Conservation (phyloP, 2,329 filamentous ascomycete species). For the Pseudogymnoascus sp. region DNA sequence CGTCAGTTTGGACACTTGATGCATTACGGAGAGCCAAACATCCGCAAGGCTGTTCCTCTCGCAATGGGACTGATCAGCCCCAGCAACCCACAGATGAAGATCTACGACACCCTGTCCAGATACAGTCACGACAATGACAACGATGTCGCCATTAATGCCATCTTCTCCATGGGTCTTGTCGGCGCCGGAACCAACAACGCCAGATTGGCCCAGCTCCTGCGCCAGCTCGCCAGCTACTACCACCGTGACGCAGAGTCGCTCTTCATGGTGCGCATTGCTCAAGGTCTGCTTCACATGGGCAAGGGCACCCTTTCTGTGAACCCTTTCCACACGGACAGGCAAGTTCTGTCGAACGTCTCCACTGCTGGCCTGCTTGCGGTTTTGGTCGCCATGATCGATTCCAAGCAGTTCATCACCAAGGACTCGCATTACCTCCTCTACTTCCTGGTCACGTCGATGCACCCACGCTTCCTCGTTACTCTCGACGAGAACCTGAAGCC, state of each 20-base stretch:
- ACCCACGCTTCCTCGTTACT: slow-evolving; percentile 91
- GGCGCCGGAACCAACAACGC: slow-evolving; percentile 98
- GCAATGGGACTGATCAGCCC: slow-evolving; percentile 96
- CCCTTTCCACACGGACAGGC: slow-evolving; percentile 98
- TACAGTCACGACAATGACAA: slow-evolving; percentile 99
- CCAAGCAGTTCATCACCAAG: slow-evolving; percentile 70
- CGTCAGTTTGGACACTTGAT: slow-evolving; percentile 96
- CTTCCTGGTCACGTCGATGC: slow-evolving; percentile 94
- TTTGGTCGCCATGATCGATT: slow-evolving; percentile 87
- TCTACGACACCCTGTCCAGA: slow-evolving; percentile 93
- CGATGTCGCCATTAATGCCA: slow-evolving; percentile 95
- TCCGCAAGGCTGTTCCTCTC: slow-evolving; percentile 88
- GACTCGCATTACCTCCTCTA: slow-evolving; percentile 87
- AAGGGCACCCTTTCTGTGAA: slow-evolving; percentile 94
- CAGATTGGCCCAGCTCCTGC: slow-evolving; percentile 82
- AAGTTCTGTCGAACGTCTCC: slow-evolving; percentile 86
- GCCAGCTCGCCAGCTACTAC: slow-evolving; percentile 96
- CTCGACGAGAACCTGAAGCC: slow-evolving; percentile 92
- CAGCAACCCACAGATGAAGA: slow-evolving; percentile 99
- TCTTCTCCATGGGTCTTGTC: slow-evolving; percentile 96
- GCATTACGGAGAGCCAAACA: slow-evolving; percentile 98
- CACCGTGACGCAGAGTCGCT: slow-evolving; percentile 91
- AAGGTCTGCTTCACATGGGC: slow-evolving; percentile 97
- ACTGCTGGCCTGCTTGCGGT: slow-evolving; percentile 85
- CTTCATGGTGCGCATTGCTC: slow-evolving; percentile 98